Evolutionary conservation across 2,329 filamentous ascomycete genomes (phyloP), one percentile per base, ranked within the genome.

Genomic region (Parastagonospora nodorum): DNA sequence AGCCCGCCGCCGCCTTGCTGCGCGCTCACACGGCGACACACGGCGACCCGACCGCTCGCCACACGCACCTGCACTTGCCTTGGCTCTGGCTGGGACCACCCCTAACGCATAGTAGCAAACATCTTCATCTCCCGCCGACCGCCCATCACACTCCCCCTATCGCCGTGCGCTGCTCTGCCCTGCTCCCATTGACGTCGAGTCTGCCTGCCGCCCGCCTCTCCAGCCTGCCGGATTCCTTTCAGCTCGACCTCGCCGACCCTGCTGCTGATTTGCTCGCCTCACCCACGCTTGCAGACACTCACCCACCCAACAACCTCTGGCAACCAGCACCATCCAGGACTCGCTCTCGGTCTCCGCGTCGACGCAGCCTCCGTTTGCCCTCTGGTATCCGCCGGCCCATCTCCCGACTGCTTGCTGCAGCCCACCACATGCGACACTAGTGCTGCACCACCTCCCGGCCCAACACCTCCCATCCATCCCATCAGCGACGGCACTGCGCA

Each of bases 391-490:
- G 50, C 38, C 43, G 36, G 48, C 40, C 52, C 45, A 40, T 27
- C 44, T 43, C 51, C 4, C 27, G 49, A 32, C 55, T 48, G 46
- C 48, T 38, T 51, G 52, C 51, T 53, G 14, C 48, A 37, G 37
- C 52, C 57, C 62, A 62, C 63, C 61, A 60, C 63, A 67, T 68
- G 68, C 66, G 55, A 66, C 67, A 64, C 63, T 67, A 68, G 60
- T 41, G 55, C 65, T 66, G 58, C 67, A 64, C 57, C 61, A 57
- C 60, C 59, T 55, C 66, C 52, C 61, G 51, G 37, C 58, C 51
- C 45, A 57, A 44, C 32, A 35, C 41, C 50, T 50, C 31, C 43
- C 39, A 39, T 51, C 36, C 57, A 39, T 42, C 58, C 49, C 30
- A 28, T 24, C 55, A 45, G 45, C 55, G 47, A 55, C 55, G 37